Percentiles rank a stretch among this genome's conserved stretches.
These are phyloP conservation scores for Trichothecium sympodiale DNA, from an alignment of 2,329 filamentous ascomycete species.

Conservation along the genomic window DNA sequence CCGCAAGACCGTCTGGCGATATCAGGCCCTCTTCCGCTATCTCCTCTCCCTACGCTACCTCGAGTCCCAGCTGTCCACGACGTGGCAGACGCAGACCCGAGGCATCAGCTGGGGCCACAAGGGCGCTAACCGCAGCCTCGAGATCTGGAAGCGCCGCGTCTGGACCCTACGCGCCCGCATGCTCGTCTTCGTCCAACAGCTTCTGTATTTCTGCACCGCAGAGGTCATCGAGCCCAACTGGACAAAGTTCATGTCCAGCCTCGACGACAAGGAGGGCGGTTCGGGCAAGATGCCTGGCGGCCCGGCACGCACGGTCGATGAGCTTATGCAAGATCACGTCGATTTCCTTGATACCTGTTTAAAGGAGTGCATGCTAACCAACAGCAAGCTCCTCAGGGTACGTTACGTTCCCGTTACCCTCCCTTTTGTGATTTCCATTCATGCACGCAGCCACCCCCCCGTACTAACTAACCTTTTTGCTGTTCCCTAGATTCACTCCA, in stretches of 20 bases:
- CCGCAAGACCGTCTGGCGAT: constrained; percentile 91
- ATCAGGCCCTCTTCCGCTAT: constrained; percentile 93
- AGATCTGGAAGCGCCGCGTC: constrained; percentile 85
- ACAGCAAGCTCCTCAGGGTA: constrained; percentile 86
- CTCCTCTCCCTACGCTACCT: constrained; percentile 81
- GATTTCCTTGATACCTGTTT: constrained; percentile 96
- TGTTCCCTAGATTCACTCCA: constrained; percentile 72
- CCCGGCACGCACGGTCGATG: constrained; percentile 69
- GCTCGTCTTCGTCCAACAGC: constrained; percentile 93
- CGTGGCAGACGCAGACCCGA: constrained; percentile 85
- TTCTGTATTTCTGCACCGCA: constrained; percentile 91
- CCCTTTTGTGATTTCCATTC: not conserved
- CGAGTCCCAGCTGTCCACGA: constrained; percentile 73
- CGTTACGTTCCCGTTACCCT: constrained; percentile 12
- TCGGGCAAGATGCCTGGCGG: constrained; percentile 15
- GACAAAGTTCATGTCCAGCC: constrained; percentile 81
- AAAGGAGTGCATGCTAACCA: constrained; percentile 98
- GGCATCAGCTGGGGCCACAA: constrained; percentile 72
- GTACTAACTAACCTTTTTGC: not conserved
- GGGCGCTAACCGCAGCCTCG: constrained; percentile 60
- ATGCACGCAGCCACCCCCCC: too few relatives aligned
- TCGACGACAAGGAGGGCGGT: constrained; percentile 33
- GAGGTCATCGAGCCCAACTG: constrained; percentile 98
- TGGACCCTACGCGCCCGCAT: constrained; percentile 90
- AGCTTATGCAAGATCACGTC: constrained; percentile 97